These are phyloP conservation scores for Septoria petroselini DNA, from an alignment of 2,329 filamentous ascomycete species.

Conservation along the genomic window DNA sequence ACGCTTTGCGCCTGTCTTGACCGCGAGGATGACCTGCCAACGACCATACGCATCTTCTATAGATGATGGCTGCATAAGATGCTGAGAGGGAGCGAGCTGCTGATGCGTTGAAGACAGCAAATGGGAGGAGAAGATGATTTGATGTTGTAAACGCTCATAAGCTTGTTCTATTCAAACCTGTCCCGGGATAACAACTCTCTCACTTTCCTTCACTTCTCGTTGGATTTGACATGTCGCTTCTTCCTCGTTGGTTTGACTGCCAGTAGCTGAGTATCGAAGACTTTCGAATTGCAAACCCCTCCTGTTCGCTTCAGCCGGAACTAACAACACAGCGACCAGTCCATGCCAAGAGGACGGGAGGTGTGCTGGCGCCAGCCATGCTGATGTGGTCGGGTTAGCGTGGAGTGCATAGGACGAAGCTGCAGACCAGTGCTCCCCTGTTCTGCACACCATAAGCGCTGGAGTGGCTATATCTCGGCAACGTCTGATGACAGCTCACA, in stretches of 20 bases:
- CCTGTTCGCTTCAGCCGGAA: too few species aligned
- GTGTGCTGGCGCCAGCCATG: too few species aligned
- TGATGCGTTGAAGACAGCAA: conserved; percentile 8
- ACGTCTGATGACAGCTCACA: background rate
- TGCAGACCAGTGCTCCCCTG: too few species aligned
- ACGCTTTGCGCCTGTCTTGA: conserved; percentile 15
- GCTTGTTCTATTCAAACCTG: conserved; percentile 20
- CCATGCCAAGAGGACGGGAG: background rate
- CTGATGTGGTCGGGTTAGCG: too few species aligned
- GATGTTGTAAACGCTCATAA: conserved; percentile 21
- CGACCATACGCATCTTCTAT: conserved; percentile 17
- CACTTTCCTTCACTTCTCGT: background rate
- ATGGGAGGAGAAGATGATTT: conserved; percentile 11
- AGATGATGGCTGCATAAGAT: conserved; percentile 19
- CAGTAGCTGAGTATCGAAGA: too few species aligned
- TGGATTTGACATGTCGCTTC: background rate
- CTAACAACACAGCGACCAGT: too few species aligned
- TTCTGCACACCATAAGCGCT: too few species aligned
- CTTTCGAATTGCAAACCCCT: too few species aligned
- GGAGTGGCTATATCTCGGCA: background rate
- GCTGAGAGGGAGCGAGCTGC: conserved; percentile 7
- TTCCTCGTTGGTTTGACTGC: too few species aligned
- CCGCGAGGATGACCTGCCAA: conserved; percentile 18
- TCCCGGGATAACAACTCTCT: conserved; percentile 11
- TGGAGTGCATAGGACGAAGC: too few species aligned